phyloP scores from a whole-genome alignment of 805 yeast genomes.

The Candida ulmi region DNA sequence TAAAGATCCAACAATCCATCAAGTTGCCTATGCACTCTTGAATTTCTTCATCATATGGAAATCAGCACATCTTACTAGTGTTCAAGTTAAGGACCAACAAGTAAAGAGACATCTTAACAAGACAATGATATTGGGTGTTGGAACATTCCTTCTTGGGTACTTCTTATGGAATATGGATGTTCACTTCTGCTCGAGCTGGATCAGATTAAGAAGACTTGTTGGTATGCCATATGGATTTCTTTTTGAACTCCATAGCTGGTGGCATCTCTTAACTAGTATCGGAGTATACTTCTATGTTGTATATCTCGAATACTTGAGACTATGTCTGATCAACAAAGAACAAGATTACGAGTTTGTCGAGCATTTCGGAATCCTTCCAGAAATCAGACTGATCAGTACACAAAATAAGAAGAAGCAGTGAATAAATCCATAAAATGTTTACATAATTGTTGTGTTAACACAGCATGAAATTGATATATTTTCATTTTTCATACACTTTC shows the following conservation, averaged over 20 bases:
- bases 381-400: conserved; percentile 24
- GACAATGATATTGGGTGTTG: conserved; percentile 55
- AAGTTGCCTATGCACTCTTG: conserved; percentile 73
- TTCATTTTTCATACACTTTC: background rate
- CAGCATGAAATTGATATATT: no score
- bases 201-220: conserved; percentile 49
- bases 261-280: conserved; percentile 84
- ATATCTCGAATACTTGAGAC: conserved; percentile 69
- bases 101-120: conserved; percentile 45
- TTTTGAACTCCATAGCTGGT: conserved; percentile 95
- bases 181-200: conserved; percentile 61
- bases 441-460: no score
- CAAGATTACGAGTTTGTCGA: conserved; percentile 52
- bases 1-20: conserved; percentile 85
- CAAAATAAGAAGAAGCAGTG: no score
- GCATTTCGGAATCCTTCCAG: conserved; percentile 55
- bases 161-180: conserved; percentile 87
- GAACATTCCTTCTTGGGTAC: conserved; percentile 67
- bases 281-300: conserved; percentile 86
- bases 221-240: conserved; percentile 86
- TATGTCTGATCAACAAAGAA: conserved; percentile 55
- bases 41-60: conserved; percentile 68
- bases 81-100: conserved; percentile 43
- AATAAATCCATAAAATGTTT: no score
- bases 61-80: conserved; percentile 45